A percentile compares a stretch with the other conserved stretches of the same genome.
Evolutionary conservation across 306 rosid genomes (phyloP).

Genomic region (Styphnolobium japonicum): DNA sequence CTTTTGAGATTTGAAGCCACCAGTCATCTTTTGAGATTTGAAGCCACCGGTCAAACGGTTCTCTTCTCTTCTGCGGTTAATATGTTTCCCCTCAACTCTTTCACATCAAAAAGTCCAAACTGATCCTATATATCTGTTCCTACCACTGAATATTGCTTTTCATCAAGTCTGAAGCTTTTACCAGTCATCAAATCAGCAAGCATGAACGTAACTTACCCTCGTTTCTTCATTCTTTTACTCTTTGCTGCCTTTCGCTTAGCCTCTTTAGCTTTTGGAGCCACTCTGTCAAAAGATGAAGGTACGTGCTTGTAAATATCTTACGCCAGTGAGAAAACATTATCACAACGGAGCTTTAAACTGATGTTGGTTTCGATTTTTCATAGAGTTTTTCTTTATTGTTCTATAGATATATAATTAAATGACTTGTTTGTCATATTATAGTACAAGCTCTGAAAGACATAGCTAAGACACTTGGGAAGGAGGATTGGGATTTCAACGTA

Average conservation of each 20-base stretch:
- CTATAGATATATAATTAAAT: too few species aligned
- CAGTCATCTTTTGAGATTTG: too few species aligned
- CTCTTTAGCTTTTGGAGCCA: slow-evolving; percentile 24
- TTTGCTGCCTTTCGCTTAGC: slow-evolving; percentile 9
- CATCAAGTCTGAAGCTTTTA: background rate
- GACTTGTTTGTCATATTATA: background rate
- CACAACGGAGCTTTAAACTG: background rate
- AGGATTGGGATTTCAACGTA: slow-evolving; percentile 40
- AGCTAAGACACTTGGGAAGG: slow-evolving; percentile 49
- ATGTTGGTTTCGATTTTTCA: too few species aligned
- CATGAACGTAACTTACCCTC: background rate
- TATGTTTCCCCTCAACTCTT: background rate
- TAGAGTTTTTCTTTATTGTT: too few species aligned
- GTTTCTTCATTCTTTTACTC: background rate
- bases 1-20: too few species aligned
- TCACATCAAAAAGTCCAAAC: background rate
- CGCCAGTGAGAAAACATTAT: background rate
- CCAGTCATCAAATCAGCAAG: background rate
- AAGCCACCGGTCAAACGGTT: too few species aligned
- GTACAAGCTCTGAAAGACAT: slow-evolving; percentile 44
- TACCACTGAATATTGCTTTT: background rate
- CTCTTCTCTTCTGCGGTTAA: too few species aligned
- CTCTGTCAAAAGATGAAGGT: slow-evolving; percentile 44
- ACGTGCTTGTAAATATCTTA: background rate
- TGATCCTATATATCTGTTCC: background rate